Conservation (phyloP, 768 basidiomycete genomes). For the Mycena indigotica region DNA sequence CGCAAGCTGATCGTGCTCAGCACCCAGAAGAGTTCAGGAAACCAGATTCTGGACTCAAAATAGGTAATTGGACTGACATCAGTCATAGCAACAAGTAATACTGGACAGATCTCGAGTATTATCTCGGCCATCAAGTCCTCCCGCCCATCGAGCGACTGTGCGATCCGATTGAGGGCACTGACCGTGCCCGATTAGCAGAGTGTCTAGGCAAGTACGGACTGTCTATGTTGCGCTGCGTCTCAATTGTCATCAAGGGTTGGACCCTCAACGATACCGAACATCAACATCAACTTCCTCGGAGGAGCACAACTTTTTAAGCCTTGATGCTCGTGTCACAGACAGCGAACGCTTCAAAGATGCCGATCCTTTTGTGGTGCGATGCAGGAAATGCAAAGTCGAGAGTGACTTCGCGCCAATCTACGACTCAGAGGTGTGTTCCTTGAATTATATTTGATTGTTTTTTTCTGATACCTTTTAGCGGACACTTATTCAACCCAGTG, state of each 20-base stretch:
- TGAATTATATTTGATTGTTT: neutral
- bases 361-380: slow-evolving; percentile 71
- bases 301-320: slow-evolving; percentile 70
- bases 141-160: slow-evolving; percentile 95
- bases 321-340: slow-evolving; percentile 91
- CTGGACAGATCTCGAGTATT: slow-evolving; percentile 81
- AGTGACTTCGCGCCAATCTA: slow-evolving; percentile 60
- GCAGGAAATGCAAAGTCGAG: slow-evolving; percentile 69
- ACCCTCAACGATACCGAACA: slow-evolving; percentile 58
- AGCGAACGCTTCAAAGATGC: slow-evolving; percentile 82
- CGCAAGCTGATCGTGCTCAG: slow-evolving; percentile 87
- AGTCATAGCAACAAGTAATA: too few relatives aligned
- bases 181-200: slow-evolving; percentile 88
- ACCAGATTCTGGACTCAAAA: slow-evolving; percentile 63
- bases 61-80: too few relatives aligned
- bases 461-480: slow-evolving; percentile 43
- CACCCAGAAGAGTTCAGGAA: slow-evolving; percentile 92
- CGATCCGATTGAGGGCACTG: slow-evolving; percentile 95
- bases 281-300: slow-evolving; percentile 44
- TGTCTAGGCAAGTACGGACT: slow-evolving; percentile 71
- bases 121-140: slow-evolving; percentile 87
- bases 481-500: slow-evolving; percentile 65
- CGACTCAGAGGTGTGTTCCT: slow-evolving; percentile 54
- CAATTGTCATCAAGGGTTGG: slow-evolving; percentile 46
- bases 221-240: neutral